These are phyloP conservation scores for Cytospora piceicola DNA, from an alignment of 2,329 filamentous ascomycete genomes.

Conservation along the genomic window DNA sequence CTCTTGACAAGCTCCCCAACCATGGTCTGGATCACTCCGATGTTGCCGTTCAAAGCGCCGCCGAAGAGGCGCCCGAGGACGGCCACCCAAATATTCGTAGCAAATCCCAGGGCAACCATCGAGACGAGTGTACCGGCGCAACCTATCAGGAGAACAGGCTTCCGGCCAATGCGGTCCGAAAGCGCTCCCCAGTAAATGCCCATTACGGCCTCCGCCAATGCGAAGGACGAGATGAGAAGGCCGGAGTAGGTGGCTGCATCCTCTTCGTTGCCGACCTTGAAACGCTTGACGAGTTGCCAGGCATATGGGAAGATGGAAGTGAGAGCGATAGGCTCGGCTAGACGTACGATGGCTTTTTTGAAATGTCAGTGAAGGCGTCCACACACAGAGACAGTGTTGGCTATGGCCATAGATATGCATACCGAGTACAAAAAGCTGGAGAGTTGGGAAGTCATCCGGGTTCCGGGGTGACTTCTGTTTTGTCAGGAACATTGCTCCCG, in stretches of 20 bases:
- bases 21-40: conserved; percentile 91
- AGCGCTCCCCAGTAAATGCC: conserved; percentile 87
- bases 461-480: conserved; percentile 58
- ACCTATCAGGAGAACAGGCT: conserved; percentile 78
- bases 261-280: conserved; percentile 70
- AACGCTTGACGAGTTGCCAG: conserved; percentile 79
- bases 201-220: conserved; percentile 78
- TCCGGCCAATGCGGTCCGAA: conserved; percentile 81
- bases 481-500: conserved; percentile 56
- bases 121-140: conserved; percentile 82
- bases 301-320: conserved; percentile 94
- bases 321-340: conserved; percentile 89
- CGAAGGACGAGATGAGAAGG: conserved; percentile 84
- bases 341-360: conserved; percentile 82
- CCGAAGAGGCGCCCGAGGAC: conserved; percentile 76
- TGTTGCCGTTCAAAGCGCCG: conserved; percentile 87
- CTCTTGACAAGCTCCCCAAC: conserved; percentile 84
- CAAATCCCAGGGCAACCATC: conserved; percentile 81
- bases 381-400: not conserved
- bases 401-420: conserved; percentile 40
- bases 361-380: not conserved
- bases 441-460: conserved; percentile 76
- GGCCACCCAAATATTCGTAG: conserved; percentile 82
- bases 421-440: conserved; percentile 86
- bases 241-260: conserved; percentile 89